Base-by-base conservation (phyloP, 2,329 filamentous ascomycete species). In the Alternaria arbusti region DNA sequence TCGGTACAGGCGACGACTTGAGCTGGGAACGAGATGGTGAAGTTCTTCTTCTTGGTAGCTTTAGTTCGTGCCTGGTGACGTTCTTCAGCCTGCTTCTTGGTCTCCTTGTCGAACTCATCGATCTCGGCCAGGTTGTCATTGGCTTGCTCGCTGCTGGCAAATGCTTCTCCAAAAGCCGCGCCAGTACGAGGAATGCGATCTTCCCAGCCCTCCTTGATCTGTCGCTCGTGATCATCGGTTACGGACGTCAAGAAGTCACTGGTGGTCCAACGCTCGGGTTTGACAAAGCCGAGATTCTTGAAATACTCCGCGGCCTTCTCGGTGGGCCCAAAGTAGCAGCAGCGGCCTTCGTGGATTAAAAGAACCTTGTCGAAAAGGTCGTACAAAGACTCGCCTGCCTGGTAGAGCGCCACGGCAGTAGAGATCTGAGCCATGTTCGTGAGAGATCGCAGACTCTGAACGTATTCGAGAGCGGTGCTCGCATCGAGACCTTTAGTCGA, bases 231-330 rank as follows among this genome's bases (percentile, higher is more conserved):
- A 2, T 85, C 81, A 46, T 87, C 87, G 8, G 90, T 91, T 80
- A 92, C 89, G 22, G 89, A 90, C 1, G 90, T 92, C 52, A 92
- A 79, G 81, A 92, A 92, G 74, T 93, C 90, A 20, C 90, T 88
- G 0, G 88, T 90, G 0, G 90, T 92, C 80, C 88, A 87, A 13
- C 90, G 87, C 3, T 87, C 78, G 3, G 89, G 89, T 73, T 89
- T 90, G 43, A 89, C 85, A 72, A 91, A 92, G 6, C 90, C 90
- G 1, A 92, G 83, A 69, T 88, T 82, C 68, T 89, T 77, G 66
- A 92, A 92, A 78, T 91, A 92, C 62, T 87, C 82, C 68, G 83
- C 87, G 0, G 90, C 90, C 6, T 85, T 81, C 25, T 85, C 83
- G 8, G 88, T 84, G 4, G 83, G 85, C 6, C 90, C 90, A 68